Evolutionary conservation across 305 asterid species (phyloP), one percentile per base, ranked within the genome.

Genomic region (Solanum hybrid): DNA sequence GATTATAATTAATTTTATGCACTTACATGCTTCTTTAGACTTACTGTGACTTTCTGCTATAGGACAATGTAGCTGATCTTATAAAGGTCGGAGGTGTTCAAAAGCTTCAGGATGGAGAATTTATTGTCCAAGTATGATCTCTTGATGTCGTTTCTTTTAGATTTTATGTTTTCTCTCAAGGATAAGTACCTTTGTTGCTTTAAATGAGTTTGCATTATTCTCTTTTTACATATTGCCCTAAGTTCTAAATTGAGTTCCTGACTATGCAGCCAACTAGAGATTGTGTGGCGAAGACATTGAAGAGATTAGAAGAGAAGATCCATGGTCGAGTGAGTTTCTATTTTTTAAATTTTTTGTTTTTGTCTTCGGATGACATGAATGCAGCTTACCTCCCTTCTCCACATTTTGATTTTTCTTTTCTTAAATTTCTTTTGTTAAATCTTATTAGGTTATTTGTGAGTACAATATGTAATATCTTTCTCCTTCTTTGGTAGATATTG

Each of bases 11-110:
- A 75, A 78, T 51, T 67, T 36, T 5, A 64, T 42, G 40, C 88
- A 75, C 90, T 37, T 86, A 24, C 64, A 46, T 74, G 46, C 89
- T 69, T 86, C 67, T 88, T 89, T 77, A 24, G 87, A 20, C 26
- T 61, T 57, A 20, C 89, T 69, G 29, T 28, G 29, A 28, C 29
- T 87, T 51, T 29, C 35, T 28, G 76, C 91, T 93, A 86, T 90
- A 98, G 99, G 99, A 98, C 92, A 98, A 98, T 93, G 99, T 96
- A 91, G 96, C 99, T 29, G 98, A 94, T 88, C 95, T 98, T 91
- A 91, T 98, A 88, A 95, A 95, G 94, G 97, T 96, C 80, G 99
- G 99, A 64, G 99, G 99, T 87, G 96, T 96, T 91, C 99, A 98
- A 93, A 97, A 94, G 91, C 98, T 98, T 89, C 99, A 95, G 95